These are phyloP conservation scores for Exophiala calicioides DNA, from an alignment of 2,329 filamentous ascomycete species.

Conservation along the genomic window DNA sequence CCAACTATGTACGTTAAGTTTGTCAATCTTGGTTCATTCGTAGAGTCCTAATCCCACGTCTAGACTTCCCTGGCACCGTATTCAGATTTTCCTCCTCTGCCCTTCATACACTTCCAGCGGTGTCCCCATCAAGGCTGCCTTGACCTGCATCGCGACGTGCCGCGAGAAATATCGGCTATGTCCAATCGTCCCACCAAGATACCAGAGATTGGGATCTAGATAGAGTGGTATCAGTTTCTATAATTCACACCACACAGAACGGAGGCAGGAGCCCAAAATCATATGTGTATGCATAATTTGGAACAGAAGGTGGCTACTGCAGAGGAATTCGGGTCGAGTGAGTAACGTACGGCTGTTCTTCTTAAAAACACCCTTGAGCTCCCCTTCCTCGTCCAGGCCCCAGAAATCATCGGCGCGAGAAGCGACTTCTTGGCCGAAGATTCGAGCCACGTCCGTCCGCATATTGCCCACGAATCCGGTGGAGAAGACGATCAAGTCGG, in stretches of 20 bases:
- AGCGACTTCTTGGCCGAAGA: conserved; percentile 45
- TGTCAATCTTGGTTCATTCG: no score
- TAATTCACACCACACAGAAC: neutral
- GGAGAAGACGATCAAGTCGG: conserved; percentile 50
- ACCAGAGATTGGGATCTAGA: conserved; percentile 42
- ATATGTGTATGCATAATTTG: neutral
- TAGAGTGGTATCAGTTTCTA: neutral
- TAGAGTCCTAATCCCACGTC: no score
- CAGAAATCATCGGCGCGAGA: conserved; percentile 47
- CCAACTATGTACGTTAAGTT: no score
- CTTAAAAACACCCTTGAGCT: conserved; percentile 46
- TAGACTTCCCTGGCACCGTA: no score
- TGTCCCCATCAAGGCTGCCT: conserved; percentile 34
- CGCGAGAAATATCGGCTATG: conserved; percentile 44
- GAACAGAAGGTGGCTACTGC: neutral
- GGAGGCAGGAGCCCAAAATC: neutral
- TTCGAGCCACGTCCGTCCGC: conserved; percentile 37
- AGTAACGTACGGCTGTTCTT: conserved; percentile 39
- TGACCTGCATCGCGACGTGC: conserved; percentile 50
- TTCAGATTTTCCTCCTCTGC: neutral
- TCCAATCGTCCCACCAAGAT: conserved; percentile 46
- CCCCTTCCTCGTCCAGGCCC: conserved; percentile 50
- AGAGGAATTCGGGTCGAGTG: neutral
- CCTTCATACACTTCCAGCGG: conserved; percentile 17
- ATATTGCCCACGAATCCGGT: conserved; percentile 50